Base-by-base conservation (phyloP, 2,329 filamentous ascomycete species). In the Colletotrichum sp. region DNA sequence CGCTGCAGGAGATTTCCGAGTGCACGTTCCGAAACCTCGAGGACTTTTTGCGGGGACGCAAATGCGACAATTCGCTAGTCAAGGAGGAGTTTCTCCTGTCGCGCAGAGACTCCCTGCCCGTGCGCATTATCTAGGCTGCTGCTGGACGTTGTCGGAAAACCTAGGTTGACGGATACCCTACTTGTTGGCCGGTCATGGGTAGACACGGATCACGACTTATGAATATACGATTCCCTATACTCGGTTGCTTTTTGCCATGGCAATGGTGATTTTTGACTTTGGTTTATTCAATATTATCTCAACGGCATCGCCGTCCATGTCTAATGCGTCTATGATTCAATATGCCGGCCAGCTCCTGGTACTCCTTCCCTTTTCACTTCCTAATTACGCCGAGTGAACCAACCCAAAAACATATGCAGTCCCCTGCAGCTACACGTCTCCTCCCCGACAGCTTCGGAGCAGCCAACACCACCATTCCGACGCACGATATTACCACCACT, bases 1-100 rank as follows among this genome's bases (percentile, higher is more conserved):
- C 93, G 1, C 83, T 94, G 65, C 84, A 85, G 9, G 91, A 93
- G 83, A 94, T 94, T 79, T 89, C 92, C 3, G 87, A 89, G 61
- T 89, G 87, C 68, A 93, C 92, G 2, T 79, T 93, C 76, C 82
- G 84, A 72, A 94, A 93, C 80, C 80, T 93, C 5, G 85, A 85
- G 32, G 87, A 90, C 75, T 88, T 89, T 22, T 79, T 82, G 28
- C 77, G 75, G 12, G 80, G 77, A 1, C 79, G 80, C 19, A 80
- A 80, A 3, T 87, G 87, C 78, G 80, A 80, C 63, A 85, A 86
- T 75, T 82, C 84, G n/a, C 76, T 86, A n/a, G 81, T 86, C 2
- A 79, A 75, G 61, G 70, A 78, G 7, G 80, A 77, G 48, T 57
- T 71, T 13, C 27, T 63, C 15, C 16, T 72, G 63, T 48, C 70